These are phyloP conservation scores for Fusarium transvaalense DNA, from an alignment of 2,329 filamentous ascomycete genomes.

Conservation along the genomic window DNA sequence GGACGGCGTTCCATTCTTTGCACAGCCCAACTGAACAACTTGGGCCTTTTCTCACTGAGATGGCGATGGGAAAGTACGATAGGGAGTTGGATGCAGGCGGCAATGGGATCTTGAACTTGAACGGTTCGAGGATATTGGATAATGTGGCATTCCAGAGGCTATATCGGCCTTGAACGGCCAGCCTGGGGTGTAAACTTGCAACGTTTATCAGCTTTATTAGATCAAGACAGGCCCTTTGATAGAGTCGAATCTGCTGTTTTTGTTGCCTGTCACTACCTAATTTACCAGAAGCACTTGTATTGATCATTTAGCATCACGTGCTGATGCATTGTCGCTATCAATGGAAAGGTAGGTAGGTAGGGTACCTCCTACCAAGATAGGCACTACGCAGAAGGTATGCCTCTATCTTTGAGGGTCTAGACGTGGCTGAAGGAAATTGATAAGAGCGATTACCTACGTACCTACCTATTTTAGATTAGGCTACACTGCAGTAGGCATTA, in stretches of 20 bases:
- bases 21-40: conserved; percentile 34
- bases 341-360: background rate
- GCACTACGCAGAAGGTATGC: background rate
- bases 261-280: background rate
- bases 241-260: background rate
- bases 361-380: background rate
- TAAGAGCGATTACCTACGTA: conserved; percentile 1
- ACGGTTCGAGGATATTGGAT: conserved; percentile 31
- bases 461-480: conserved; percentile 15
- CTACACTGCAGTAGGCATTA: background rate
- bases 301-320: background rate
- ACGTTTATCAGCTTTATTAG: background rate
- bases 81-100: conserved; percentile 3
- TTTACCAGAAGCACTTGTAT: background rate
- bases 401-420: background rate
- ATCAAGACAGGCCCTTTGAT: background rate
- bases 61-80: conserved; percentile 38
- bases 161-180: background rate
- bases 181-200: background rate
- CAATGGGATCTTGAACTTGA: conserved; percentile 17
- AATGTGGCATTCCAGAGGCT: conserved; percentile 29
- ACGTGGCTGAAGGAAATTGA: conserved; percentile 3
- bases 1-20: conserved; percentile 9
- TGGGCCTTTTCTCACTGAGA: conserved; percentile 25
- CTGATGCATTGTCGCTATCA: background rate